Conservation (phyloP, 1,139 yeast species). For the Debaryomycetaceae sp. region DNA sequence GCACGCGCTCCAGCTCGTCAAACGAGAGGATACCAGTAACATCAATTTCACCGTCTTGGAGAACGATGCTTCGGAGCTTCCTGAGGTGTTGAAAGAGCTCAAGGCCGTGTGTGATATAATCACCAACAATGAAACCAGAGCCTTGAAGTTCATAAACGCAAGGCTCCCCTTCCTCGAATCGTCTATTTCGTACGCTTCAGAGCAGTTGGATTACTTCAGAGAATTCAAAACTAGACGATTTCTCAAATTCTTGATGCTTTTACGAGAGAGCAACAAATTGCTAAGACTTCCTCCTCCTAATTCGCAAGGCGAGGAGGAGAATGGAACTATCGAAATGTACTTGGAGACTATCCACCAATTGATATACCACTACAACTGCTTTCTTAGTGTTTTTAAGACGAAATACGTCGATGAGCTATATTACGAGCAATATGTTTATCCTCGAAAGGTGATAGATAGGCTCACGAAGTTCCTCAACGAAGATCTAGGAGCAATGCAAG, state of each 20-base stretch:
- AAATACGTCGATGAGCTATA: slow-evolving; percentile 39
- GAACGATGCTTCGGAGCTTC: slow-evolving; percentile 33
- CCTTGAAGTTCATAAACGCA: slow-evolving; percentile 19
- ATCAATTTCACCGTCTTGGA: slow-evolving; percentile 30
- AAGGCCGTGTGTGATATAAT: slow-evolving; percentile 35
- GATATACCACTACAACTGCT: slow-evolving; percentile 35
- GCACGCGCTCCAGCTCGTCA: slow-evolving; percentile 27
- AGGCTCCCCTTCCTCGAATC: slow-evolving; percentile 16
- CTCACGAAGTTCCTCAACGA: slow-evolving; percentile 33
- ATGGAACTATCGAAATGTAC: slow-evolving; percentile 15
- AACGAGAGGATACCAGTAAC: slow-evolving; percentile 5
- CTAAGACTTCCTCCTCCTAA: not conserved
- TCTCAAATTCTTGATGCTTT: slow-evolving; percentile 20
- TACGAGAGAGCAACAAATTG: not conserved
- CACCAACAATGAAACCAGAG: slow-evolving; percentile 32
- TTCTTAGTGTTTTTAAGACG: slow-evolving; percentile 30
- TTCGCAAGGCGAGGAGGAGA: not conserved
- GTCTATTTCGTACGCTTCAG: slow-evolving; percentile 11
- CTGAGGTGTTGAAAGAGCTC: slow-evolving; percentile 28
- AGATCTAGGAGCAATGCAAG: slow-evolving; percentile 30
- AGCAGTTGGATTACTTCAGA: slow-evolving; percentile 16
- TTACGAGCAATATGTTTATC: slow-evolving; percentile 39
- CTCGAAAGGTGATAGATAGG: slow-evolving; percentile 30
- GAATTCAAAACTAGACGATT: slow-evolving; percentile 22
- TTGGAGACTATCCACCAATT: slow-evolving; percentile 28